phyloP scores from a whole-genome alignment of 768 basidiomycete species.

The Tephrocybe sp. region DNA sequence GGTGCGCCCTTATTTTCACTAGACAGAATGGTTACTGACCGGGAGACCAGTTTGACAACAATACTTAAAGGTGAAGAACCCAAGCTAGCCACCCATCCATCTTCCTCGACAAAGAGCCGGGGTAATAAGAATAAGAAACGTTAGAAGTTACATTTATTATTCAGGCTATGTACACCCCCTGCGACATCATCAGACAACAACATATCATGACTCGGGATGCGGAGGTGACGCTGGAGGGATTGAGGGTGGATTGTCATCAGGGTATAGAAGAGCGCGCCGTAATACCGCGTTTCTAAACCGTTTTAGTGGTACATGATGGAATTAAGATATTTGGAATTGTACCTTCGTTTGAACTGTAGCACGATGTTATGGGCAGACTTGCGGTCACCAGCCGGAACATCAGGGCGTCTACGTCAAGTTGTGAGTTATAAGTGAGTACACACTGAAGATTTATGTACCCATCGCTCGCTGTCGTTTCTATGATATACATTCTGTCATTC shows the following conservation, averaged over 20 bases:
- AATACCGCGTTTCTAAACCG: constrained; percentile 49
- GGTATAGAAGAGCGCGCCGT: constrained; percentile 58
- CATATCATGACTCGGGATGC: constrained; percentile 6
- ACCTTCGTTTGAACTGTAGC: constrained; percentile 72
- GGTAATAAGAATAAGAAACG: constrained; percentile 37
- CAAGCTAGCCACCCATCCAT: not conserved
- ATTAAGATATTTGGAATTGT: not conserved
- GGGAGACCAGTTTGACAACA: constrained; percentile 41
- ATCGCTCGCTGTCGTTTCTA: constrained; percentile 61
- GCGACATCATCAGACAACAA: not conserved
- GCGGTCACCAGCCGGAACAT: constrained; percentile 34
- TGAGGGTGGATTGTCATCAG: constrained; percentile 21
- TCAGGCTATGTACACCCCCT: not conserved
- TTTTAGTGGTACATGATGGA: not conserved
- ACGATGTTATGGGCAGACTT: constrained; percentile 51
- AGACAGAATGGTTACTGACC: not conserved
- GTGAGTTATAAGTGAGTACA: not conserved
- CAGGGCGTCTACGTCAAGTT: constrained; percentile 16
- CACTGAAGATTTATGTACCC: constrained; percentile 25
- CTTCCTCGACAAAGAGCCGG: constrained; percentile 18
- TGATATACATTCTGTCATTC: constrained; percentile 74
- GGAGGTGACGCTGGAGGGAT: constrained; percentile 8
- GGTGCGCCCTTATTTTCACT: constrained; percentile 34
- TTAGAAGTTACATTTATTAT: constrained; percentile 17
- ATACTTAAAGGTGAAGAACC: constrained; percentile 29